A percentile compares a stretch with the other conserved stretches of the same genome.
Evolutionary conservation across 495 filamentous ascomycete species (phyloP).

Genomic region (Daldinia concentrica): DNA sequence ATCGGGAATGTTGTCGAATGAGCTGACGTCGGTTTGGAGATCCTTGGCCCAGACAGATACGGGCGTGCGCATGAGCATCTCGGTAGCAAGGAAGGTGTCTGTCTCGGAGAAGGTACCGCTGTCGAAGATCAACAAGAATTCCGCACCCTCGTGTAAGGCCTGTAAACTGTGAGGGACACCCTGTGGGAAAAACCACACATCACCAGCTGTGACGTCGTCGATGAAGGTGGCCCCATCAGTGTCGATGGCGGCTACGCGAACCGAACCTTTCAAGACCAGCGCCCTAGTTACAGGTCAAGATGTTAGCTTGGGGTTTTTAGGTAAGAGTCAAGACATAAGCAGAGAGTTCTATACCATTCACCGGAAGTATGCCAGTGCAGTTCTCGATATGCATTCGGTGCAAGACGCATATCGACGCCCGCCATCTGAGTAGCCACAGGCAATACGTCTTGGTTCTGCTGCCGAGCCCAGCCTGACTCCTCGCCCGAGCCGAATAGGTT

Average conservation of each 20-base stretch:
- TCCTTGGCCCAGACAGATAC: conserved; percentile 71
- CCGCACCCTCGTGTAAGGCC: conserved; percentile 68
- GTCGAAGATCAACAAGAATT: conserved; percentile 78
- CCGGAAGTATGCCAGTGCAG: conserved; percentile 77
- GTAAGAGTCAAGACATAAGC: background rate
- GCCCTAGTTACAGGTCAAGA: conserved; percentile 39
- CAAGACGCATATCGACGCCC: conserved; percentile 81
- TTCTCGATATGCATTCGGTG: conserved; percentile 71
- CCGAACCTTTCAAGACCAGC: conserved; percentile 70
- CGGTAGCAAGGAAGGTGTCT: conserved; percentile 72
- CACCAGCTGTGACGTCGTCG: conserved; percentile 72
- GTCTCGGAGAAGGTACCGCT: conserved; percentile 74
- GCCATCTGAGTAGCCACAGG: conserved; percentile 74
- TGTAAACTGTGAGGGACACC: conserved; percentile 76
- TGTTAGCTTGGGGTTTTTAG: conserved; percentile 14
- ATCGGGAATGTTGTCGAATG: conserved; percentile 66
- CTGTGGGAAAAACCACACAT: conserved; percentile 76
- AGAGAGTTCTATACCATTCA: conserved; percentile 63
- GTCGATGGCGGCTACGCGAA: conserved; percentile 68
- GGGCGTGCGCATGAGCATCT: conserved; percentile 70
- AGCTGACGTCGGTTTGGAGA: conserved; percentile 62
- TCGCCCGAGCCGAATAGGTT: conserved; percentile 64
- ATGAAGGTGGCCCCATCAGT: conserved; percentile 70
- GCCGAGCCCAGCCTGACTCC: conserved; percentile 72
- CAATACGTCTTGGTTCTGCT: conserved; percentile 70